Conservation (phyloP, 2,329 filamentous ascomycete genomes). For the Colletotrichum eremochloae region DNA sequence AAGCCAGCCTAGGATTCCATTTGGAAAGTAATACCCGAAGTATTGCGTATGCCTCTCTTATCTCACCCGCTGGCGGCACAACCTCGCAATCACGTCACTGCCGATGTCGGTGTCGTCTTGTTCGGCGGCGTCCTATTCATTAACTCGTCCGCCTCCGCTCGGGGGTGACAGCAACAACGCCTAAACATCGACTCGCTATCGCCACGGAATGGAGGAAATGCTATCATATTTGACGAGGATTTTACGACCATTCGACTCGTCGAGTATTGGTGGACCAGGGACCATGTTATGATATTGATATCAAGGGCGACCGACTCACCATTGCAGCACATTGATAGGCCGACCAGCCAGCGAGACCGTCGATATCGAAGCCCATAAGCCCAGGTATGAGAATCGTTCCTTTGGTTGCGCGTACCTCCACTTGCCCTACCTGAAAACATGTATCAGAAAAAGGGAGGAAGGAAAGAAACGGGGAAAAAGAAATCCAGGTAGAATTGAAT, state of each 20-base stretch:
- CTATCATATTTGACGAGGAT: not conserved
- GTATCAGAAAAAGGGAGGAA: not conserved
- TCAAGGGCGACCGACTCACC: not conserved
- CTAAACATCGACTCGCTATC: not conserved
- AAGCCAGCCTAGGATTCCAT: conserved; percentile 9
- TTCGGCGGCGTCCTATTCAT: conserved; percentile 9
- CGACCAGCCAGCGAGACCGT: not conserved
- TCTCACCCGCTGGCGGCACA: conserved; percentile 35
- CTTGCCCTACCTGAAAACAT: not conserved
- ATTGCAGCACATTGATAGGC: not conserved
- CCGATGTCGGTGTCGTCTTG: conserved; percentile 35
- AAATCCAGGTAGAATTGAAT: not conserved
- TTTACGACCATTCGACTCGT: not conserved
- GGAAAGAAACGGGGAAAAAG: not conserved
- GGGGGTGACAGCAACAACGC: not conserved
- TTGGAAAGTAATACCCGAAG: conserved; percentile 26
- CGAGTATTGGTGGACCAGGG: not conserved
- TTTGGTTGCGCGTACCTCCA: not conserved
- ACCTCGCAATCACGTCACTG: conserved; percentile 41
- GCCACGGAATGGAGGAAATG: not conserved
- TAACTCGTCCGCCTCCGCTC: not conserved
- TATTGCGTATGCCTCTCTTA: conserved; percentile 32
- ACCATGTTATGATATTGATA: not conserved
- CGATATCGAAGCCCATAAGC: not conserved
- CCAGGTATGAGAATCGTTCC: not conserved